A percentile compares a stretch with the other conserved stretches of the same genome.
Evolutionary conservation across 352 stramenopile species (phyloP).

Genomic region (Peronospora tabacina): DNA sequence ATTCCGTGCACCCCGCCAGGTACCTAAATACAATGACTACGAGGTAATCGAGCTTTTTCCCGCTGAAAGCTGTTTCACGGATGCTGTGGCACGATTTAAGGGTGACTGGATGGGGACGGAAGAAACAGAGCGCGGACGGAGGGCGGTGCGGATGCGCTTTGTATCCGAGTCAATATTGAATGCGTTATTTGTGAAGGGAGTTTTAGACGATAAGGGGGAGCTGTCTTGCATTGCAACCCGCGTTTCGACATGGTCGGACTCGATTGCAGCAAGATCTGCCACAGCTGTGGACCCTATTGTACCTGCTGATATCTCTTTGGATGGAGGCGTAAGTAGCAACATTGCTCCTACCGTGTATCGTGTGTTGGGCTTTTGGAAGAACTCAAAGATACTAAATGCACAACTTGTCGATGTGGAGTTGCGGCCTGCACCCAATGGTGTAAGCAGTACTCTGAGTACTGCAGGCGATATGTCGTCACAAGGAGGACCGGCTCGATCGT

Average conservation of each 20-base stretch:
- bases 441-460: constrained; percentile 12
- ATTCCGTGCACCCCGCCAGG: constrained; percentile 71
- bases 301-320: constrained; percentile 3
- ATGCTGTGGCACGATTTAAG: constrained; percentile 26
- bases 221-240: constrained; percentile 47
- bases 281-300: constrained; percentile 12
- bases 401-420: constrained; percentile 78
- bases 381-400: constrained; percentile 47
- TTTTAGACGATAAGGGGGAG: constrained; percentile 66
- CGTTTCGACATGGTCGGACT: constrained; percentile 38
- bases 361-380: constrained; percentile 71
- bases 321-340: neutral
- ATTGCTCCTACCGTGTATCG: constrained; percentile 32
- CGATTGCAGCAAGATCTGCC: constrained; percentile 18
- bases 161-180: constrained; percentile 47
- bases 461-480: constrained; percentile 17
- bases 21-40: constrained; percentile 86
- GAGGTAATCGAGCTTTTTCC: constrained; percentile 74
- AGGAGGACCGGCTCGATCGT: constrained; percentile 19
- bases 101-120: constrained; percentile 77
- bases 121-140: constrained; percentile 55
- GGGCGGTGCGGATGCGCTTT: constrained; percentile 54
- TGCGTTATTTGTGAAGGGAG: constrained; percentile 53
- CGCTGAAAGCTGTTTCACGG: constrained; percentile 8
- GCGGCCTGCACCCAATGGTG: constrained; percentile 25